These are phyloP conservation scores for Auricularia auricula-judae DNA, from an alignment of 768 basidiomycete genomes.

Conservation along the genomic window DNA sequence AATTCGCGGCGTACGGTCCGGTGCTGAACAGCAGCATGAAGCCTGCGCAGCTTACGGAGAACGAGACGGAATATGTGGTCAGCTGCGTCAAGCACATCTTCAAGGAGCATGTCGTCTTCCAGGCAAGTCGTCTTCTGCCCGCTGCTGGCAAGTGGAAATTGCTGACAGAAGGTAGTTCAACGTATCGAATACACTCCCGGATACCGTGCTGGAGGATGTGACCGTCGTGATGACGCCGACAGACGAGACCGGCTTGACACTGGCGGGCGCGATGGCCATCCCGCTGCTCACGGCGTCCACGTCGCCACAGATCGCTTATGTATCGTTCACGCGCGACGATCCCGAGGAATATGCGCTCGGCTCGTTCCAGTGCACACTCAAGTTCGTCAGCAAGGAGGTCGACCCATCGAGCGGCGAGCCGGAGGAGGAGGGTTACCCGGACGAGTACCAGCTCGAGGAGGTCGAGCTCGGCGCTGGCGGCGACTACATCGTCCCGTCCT, in stretches of 20 bases:
- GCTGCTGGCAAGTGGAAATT: conserved; percentile 7
- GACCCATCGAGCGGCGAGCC: conserved; percentile 93
- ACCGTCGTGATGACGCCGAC: conserved; percentile 85
- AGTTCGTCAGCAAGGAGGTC: conserved; percentile 94
- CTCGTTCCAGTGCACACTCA: conserved; percentile 84
- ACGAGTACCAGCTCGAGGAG: conserved; percentile 96
- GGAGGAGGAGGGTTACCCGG: conserved; percentile 97
- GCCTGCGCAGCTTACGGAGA: conserved; percentile 80
- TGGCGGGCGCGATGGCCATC: conserved; percentile 90
- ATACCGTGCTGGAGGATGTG: conserved; percentile 89
- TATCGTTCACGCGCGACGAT: conserved; percentile 78
- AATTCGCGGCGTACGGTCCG: conserved; percentile 74
- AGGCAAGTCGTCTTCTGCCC: conserved; percentile 38
- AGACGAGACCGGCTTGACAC: conserved; percentile 63
- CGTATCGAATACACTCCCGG: conserved; percentile 90
- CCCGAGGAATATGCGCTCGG: conserved; percentile 70
- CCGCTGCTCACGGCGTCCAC: conserved; percentile 54
- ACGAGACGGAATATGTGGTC: conserved; percentile 96
- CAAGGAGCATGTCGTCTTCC: conserved; percentile 92
- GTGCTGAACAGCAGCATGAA: conserved; percentile 78
- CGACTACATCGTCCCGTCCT: conserved; percentile 94
- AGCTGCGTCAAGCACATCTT: conserved; percentile 95
- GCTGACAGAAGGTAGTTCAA: conserved; percentile 62
- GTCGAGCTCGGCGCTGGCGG: conserved; percentile 85
- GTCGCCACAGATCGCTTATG: conserved; percentile 83